Conservation (phyloP, 1,139 yeast genomes). For the Pichia sp. region DNA sequence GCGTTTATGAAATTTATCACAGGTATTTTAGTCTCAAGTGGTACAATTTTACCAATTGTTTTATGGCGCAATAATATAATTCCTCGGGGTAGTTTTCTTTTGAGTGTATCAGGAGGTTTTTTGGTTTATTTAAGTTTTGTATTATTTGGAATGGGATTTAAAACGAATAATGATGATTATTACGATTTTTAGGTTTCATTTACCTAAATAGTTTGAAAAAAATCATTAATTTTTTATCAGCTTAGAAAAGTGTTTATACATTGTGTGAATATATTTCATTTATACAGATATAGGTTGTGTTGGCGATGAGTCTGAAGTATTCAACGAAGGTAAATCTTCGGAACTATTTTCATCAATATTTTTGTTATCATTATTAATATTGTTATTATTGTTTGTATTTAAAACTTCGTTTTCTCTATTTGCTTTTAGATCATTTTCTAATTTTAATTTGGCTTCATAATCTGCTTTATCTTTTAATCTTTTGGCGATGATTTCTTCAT, state of each 20-base stretch:
- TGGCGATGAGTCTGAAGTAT: neutral
- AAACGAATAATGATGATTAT: constrained; percentile 44
- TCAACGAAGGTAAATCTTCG: neutral
- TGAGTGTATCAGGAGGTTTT: constrained; percentile 67
- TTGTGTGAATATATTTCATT: neutral
- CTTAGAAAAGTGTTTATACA: constrained; percentile 9
- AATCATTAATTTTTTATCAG: neutral
- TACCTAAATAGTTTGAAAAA: neutral
- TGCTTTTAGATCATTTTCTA: constrained; percentile 8
- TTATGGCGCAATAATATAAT: constrained; percentile 57
- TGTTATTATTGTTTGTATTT: neutral
- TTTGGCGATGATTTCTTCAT: constrained; percentile 30
- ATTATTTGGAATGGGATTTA: constrained; percentile 64
- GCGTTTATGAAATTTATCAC: constrained; percentile 52
- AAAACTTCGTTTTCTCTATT: neutral
- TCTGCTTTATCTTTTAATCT: constrained; percentile 20
- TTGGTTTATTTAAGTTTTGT: constrained; percentile 67
- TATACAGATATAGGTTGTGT: constrained; percentile 1
- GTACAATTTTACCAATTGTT: constrained; percentile 58
- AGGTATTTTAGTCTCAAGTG: constrained; percentile 62
- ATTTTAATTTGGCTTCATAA: constrained; percentile 9
- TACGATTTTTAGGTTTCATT: constrained; percentile 25
- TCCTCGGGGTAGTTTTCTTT: constrained; percentile 49
- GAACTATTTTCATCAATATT: neutral
- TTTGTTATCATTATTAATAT: neutral